Percentiles rank a stretch among this genome's conserved stretches.
phyloP scores from a whole-genome alignment of 371 early-diverging fungal species.

The Fennellomyces sp. region DNA sequence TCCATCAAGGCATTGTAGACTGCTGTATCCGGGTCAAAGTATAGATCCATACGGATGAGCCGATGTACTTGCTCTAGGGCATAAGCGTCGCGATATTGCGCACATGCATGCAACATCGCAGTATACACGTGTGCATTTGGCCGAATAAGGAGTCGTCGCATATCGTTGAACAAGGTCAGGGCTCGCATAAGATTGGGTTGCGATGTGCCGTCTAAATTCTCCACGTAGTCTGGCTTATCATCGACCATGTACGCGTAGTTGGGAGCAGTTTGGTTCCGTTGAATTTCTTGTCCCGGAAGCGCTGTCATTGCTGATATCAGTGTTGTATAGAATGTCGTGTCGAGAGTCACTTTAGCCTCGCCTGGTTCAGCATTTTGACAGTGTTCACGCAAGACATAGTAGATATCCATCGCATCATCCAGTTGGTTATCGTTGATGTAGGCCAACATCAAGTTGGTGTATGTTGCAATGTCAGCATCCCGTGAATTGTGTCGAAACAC shows the following conservation, averaged over 20 bases:
- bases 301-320: conserved; percentile 24
- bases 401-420: conserved; percentile 49
- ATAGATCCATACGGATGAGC: conserved; percentile 46
- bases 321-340: conserved; percentile 26
- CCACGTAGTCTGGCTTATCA: conserved; percentile 16
- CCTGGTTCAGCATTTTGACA: conserved; percentile 14
- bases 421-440: conserved; percentile 39
- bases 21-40: conserved; percentile 37
- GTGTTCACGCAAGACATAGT: conserved; percentile 40
- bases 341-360: conserved; percentile 16
- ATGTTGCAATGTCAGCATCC: conserved; percentile 33
- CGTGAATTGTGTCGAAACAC: conserved; percentile 28
- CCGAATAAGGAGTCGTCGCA: conserved; percentile 41
- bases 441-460: conserved; percentile 39
- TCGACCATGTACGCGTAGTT: conserved; percentile 28
- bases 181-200: conserved; percentile 32
- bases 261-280: conserved; percentile 8
- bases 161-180: conserved; percentile 43
- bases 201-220: conserved; percentile 27
- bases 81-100: conserved; percentile 26
- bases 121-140: conserved; percentile 44
- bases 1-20: conserved; percentile 45
- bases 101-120: conserved; percentile 34
- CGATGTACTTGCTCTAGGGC: conserved; percentile 42
- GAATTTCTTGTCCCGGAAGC: neutral